phyloP scores from a whole-genome alignment of 768 basidiomycete genomes.

The Suillus sp. region DNA sequence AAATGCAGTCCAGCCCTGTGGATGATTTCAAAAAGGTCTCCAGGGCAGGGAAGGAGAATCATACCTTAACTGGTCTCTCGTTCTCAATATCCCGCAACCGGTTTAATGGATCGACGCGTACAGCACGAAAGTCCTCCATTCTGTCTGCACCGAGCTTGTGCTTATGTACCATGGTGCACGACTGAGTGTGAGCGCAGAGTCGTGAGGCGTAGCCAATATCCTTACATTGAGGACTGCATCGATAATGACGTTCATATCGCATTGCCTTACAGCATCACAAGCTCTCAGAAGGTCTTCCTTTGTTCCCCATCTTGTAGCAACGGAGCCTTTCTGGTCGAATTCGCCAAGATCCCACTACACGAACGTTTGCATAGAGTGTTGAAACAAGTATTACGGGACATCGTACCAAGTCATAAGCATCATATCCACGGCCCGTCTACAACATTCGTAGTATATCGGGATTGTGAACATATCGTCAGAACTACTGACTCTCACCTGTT shows the following conservation, averaged over 20 bases:
- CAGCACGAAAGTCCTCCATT: constrained; percentile 65
- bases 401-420: constrained; percentile 81
- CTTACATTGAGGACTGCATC: constrained; percentile 89
- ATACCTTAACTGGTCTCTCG: constrained; percentile 66
- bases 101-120: constrained; percentile 70
- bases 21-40: constrained; percentile 11
- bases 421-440: constrained; percentile 77
- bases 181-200: constrained; percentile 15
- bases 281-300: constrained; percentile 76
- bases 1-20: constrained; percentile 84
- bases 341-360: constrained; percentile 85
- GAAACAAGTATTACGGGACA: background rate
- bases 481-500: constrained; percentile 41
- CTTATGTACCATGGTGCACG: constrained; percentile 36
- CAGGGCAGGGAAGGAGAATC: constrained; percentile 15
- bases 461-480: constrained; percentile 14
- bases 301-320: constrained; percentile 85
- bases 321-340: constrained; percentile 73
- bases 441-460: constrained; percentile 13
- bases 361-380: background rate
- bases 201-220: constrained; percentile 8
- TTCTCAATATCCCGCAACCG: constrained; percentile 62
- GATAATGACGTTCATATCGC: constrained; percentile 75
- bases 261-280: constrained; percentile 63
- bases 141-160: constrained; percentile 87